Evolutionary conservation across 2,329 filamentous ascomycete species (phyloP).

Genomic region (Colletotrichum truncatum): DNA sequence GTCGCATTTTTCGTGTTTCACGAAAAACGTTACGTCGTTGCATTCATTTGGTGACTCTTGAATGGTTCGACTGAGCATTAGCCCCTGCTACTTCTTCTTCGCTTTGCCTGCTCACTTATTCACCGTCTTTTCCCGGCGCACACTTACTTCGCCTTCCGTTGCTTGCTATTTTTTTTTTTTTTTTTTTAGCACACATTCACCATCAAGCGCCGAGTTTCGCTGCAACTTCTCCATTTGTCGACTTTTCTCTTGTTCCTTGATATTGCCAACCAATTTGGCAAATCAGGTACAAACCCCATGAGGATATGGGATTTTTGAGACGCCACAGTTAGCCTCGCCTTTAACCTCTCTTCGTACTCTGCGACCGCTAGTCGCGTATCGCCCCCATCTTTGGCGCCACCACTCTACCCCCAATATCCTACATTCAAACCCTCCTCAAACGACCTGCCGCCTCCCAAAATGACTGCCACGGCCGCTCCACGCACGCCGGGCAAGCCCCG

Average conservation of each 20-base stretch:
- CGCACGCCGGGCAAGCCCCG: background rate
- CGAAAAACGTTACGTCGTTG: constrained; percentile 11
- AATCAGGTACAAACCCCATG: constrained; percentile 3
- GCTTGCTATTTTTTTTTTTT: no score
- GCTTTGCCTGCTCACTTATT: background rate
- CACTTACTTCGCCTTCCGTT: background rate
- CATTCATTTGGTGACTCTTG: background rate
- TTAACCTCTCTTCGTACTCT: background rate
- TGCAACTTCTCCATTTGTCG: background rate
- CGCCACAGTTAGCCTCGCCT: constrained; percentile 11
- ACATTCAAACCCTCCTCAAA: background rate
- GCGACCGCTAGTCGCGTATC: constrained; percentile 7
- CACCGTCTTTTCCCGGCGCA: constrained; percentile 14
- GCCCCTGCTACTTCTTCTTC: background rate
- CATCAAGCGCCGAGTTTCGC: background rate
- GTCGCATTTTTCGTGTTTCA: background rate
- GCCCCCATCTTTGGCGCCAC: constrained; percentile 15
- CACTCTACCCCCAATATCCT: background rate
- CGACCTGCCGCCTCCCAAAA: background rate
- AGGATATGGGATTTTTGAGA: constrained; percentile 10
- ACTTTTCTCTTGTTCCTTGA: background rate
- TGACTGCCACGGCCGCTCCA: constrained; percentile 12
- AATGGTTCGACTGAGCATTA: background rate
- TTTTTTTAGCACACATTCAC: constrained; percentile 6
- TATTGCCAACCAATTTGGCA: background rate